Conservation (phyloP, 1,284 basidiomycete species). For the Trametes sp. region DNA sequence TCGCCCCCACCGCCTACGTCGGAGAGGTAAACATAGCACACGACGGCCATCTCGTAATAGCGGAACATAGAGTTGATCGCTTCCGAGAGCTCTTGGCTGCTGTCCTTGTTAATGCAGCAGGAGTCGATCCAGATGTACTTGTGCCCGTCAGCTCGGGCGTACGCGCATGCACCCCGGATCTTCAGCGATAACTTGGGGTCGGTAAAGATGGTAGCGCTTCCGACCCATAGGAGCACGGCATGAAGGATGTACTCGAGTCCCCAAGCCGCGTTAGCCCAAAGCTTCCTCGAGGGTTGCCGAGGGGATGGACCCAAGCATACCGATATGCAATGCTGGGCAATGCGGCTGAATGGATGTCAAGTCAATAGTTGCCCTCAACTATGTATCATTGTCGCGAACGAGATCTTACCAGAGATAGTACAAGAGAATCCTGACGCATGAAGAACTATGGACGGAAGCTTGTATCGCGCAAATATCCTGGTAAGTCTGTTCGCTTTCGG, state of each 20-base stretch:
- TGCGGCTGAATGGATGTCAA: too few relatives aligned
- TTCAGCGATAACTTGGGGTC: not conserved
- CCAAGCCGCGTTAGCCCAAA: too few relatives aligned
- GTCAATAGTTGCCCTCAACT: too few relatives aligned
- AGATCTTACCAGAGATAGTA: not conserved
- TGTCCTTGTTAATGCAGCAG: conserved; percentile 16
- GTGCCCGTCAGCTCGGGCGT: conserved; percentile 2
- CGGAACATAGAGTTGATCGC: conserved; percentile 13
- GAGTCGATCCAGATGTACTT: conserved; percentile 15
- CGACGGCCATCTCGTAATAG: conserved; percentile 7
- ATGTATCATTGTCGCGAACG: too few relatives aligned
- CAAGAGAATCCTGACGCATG: not conserved
- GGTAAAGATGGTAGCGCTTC: not conserved
- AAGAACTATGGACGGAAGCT: not conserved
- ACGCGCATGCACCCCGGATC: conserved; percentile 1
- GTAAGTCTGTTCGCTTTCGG: conserved; percentile 1
- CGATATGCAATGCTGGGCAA: too few relatives aligned
- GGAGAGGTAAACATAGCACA: conserved; percentile 14
- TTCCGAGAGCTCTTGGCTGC: conserved; percentile 14
- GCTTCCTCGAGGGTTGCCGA: too few relatives aligned
- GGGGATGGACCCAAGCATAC: too few relatives aligned
- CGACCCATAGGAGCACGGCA: too few relatives aligned
- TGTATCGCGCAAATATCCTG: not conserved
- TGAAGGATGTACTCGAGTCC: too few relatives aligned
- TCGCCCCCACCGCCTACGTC: not conserved